Evolutionary conservation across 352 stramenopile genomes (phyloP).

Genomic region (Phytophthora constricta): DNA sequence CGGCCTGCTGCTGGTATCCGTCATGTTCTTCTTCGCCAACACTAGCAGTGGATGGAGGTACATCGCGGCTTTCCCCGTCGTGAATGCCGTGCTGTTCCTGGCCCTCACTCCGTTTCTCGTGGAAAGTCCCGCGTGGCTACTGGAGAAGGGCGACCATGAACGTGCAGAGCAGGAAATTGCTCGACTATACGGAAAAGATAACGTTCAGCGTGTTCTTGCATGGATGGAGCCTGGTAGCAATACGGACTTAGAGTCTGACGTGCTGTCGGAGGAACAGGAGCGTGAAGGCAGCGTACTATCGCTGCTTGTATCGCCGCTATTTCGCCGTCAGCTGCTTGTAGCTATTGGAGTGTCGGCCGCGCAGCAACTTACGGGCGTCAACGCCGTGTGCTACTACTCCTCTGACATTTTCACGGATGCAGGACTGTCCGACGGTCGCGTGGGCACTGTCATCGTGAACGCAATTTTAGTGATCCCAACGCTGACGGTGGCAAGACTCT

Average conservation of each 20-base stretch:
- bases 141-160: constrained; percentile 34
- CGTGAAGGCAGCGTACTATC: constrained; percentile 14
- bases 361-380: constrained; percentile 70
- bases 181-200: constrained; percentile 33
- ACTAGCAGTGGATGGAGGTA: constrained; percentile 35
- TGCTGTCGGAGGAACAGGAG: constrained; percentile 9
- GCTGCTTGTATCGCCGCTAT: constrained; percentile 23
- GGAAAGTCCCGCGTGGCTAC: constrained; percentile 52
- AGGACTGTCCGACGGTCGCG: constrained; percentile 51
- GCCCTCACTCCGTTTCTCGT: constrained; percentile 34
- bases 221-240: constrained; percentile 31
- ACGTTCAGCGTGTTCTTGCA: constrained; percentile 28
- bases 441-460: constrained; percentile 44
- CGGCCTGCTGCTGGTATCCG: constrained; percentile 44
- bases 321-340: constrained; percentile 48
- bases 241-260: constrained; percentile 17
- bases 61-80: constrained; percentile 43
- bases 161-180: constrained; percentile 32
- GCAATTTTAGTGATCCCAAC: constrained; percentile 44
- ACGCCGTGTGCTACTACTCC: constrained; percentile 73
- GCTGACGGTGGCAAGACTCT: constrained; percentile 34
- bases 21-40: constrained; percentile 46
- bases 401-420: constrained; percentile 62
- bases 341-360: constrained; percentile 44
- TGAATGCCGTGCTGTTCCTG: constrained; percentile 39